These are phyloP conservation scores for Metrosideros polymorpha DNA, from an alignment of 441 rosid genomes.

Conservation along the genomic window DNA sequence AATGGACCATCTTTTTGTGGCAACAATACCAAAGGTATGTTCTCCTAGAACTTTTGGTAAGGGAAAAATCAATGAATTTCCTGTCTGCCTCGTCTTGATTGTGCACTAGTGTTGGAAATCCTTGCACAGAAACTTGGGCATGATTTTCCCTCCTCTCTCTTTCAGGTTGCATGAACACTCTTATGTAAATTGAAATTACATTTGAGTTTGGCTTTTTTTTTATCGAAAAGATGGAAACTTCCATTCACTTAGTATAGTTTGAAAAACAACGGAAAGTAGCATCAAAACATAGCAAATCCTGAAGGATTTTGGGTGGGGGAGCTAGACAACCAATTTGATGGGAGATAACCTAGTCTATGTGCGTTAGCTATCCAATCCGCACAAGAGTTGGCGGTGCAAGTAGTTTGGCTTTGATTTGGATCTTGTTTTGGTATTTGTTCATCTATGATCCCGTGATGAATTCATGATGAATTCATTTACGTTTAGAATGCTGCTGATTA, in stretches of 20 bases:
- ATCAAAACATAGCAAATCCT: too few relatives aligned
- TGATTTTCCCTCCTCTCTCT: background rate
- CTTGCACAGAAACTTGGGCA: background rate
- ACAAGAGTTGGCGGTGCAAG: too few relatives aligned
- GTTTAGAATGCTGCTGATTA: background rate
- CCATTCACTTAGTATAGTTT: too few relatives aligned
- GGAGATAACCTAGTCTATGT: too few relatives aligned
- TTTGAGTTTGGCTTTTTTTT: background rate
- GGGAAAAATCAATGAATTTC: background rate
- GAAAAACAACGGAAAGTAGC: too few relatives aligned
- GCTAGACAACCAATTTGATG: too few relatives aligned
- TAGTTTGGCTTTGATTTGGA: background rate
- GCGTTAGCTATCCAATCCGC: too few relatives aligned
- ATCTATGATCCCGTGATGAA: background rate
- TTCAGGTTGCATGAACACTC: background rate
- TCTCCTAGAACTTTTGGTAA: background rate
- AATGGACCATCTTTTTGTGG: constrained; percentile 8
- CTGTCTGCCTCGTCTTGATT: background rate
- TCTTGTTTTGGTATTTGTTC: background rate
- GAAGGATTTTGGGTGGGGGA: too few relatives aligned
- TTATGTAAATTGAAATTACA: background rate
- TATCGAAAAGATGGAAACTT: too few relatives aligned
- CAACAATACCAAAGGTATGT: constrained; percentile 5
- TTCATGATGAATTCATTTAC: background rate
- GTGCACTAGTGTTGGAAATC: background rate